Conservation (phyloP, 768 basidiomycete genomes). For the Lactifluus piperatus region DNA sequence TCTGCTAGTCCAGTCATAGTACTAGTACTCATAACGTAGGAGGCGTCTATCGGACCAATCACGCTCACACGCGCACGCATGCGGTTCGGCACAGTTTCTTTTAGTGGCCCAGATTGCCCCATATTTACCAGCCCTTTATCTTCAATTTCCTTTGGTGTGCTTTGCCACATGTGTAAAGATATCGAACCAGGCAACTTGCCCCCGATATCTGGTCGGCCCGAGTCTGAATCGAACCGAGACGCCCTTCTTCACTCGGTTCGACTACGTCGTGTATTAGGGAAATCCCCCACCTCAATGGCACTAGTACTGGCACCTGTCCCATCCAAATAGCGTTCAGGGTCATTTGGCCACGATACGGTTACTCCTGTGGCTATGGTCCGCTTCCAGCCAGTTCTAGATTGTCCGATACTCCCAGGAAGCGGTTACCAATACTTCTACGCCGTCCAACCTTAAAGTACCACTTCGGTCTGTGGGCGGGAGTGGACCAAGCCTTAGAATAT, state of each 20-base stretch:
- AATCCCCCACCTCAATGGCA: too few species aligned
- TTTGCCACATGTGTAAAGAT: too few species aligned
- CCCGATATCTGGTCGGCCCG: too few species aligned
- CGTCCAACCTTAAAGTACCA: not conserved
- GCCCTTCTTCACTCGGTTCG: too few species aligned
- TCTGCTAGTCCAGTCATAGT: not conserved
- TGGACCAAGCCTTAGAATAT: not conserved
- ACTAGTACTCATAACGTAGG: not conserved
- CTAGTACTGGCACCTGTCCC: too few species aligned
- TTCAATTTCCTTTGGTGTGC: too few species aligned
- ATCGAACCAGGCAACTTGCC: too few species aligned
- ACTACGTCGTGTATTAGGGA: not conserved
- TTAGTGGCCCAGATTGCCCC: too few species aligned
- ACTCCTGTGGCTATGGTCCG: not conserved
- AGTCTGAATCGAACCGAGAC: too few species aligned
- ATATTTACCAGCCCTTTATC: too few species aligned
- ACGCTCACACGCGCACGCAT: not conserved
- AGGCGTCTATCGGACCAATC: not conserved
- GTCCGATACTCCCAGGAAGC: not conserved
- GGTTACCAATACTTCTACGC: not conserved
- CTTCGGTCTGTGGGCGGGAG: not conserved
- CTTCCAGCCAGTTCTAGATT: not conserved
- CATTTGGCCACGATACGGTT: too few species aligned
- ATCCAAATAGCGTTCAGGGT: too few species aligned
- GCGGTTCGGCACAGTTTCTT: not conserved